Percentiles rank a stretch among this genome's conserved stretches.
phyloP scores from a whole-genome alignment of 164 flowering plant species.

The grape (Vitis vinifera) region ASM3070453v1 NC_081815.1:8110001-8110500 shows the following conservation, averaged over 20 bases:
- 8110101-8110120: constrained; percentile 59
- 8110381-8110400: constrained; percentile 99
- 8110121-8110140: constrained; percentile 96
- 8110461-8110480: constrained; percentile 94
- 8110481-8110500: constrained; percentile 84
- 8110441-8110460: constrained; percentile 97
- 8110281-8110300: constrained; percentile 15
- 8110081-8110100: constrained; percentile 12
- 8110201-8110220: constrained; percentile 89
- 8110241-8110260: constrained; percentile 55
- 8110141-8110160: constrained; percentile 62
- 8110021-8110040: too few relatives aligned
- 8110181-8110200: constrained; percentile 76
- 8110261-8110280: constrained; percentile 21
- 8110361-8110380: constrained; percentile 92
- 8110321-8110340: constrained; percentile 64
- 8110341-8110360: constrained; percentile 76
- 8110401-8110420: constrained; percentile 99
- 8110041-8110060: too few relatives aligned
- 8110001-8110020: constrained; percentile 5
- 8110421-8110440: constrained; percentile 94
- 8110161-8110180: constrained; percentile 49
- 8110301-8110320: constrained; percentile 31
- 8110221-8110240: constrained; percentile 82
- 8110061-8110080: neutral